Evolutionary conservation across 2,329 filamentous ascomycete species (phyloP), one percentile per base, ranked within the genome.

Genomic region (Venturia asperata): DNA sequence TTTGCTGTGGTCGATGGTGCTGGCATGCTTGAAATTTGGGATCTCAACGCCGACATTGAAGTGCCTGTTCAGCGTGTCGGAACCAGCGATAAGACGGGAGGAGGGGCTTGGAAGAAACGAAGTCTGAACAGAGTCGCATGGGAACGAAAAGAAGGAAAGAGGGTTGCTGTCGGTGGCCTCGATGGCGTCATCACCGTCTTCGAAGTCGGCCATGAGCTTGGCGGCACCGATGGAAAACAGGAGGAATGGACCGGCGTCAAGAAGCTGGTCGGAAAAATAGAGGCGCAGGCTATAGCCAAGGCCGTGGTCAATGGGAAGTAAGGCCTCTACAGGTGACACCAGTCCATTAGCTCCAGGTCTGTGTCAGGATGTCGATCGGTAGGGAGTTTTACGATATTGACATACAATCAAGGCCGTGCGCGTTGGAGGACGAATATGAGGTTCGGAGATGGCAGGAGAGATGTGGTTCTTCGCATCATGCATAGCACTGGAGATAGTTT

Each of bases 191-290:
- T 97, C 27, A 96, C 90, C 0, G 86, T 99, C 9, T 99, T 97
- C 73, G 94, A 99, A 77, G 93, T 99, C 65, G 88, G 91, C 30
- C 80, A 83, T 71, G 85, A 92, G 69, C 75, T 95, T 13, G 92
- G 92, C 34, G 92, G 92, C n/a, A 87, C 89, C 69, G 94, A 97
- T 72, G 83, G 85, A 47, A 88, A 89, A 74, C 86, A 86, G 63
- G 94, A 99, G 72, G 93, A 97, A 75, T 99, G 94, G 93, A 85
- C 88, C 6, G 90, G 85, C 43, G 90, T 99, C 70, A 97, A 97
- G 85, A 92, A 91, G 76, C 80, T 97, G 73, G 85, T 97, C 39
- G 61, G 41, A 15, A 41, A 60, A 13, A 60, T 60, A n/a, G 64
- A 66, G 43, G 64, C 64, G 17, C 64, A 66, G 45, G 21, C 47